Conservation (phyloP, 2,329 filamentous ascomycete genomes). For the Rugonectria rugulosa region DNA sequence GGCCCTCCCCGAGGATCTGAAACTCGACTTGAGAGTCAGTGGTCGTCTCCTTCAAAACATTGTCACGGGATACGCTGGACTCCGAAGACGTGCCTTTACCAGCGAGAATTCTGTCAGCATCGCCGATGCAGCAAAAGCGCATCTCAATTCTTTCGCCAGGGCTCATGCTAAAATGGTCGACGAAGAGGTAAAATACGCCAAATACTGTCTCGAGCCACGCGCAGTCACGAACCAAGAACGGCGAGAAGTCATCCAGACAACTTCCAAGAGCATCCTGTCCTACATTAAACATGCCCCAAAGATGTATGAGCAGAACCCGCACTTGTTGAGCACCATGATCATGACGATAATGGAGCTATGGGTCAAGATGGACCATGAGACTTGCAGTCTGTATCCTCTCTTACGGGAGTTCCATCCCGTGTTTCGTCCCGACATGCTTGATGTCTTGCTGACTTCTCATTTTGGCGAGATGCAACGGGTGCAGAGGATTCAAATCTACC, state of each 20-base stretch:
- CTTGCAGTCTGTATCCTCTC: conserved; percentile 30
- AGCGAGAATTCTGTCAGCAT: conserved; percentile 14
- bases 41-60: conserved; percentile 19
- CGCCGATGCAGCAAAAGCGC: conserved; percentile 28
- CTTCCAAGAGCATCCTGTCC: conserved; percentile 9
- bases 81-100: not conserved
- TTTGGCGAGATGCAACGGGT: conserved; percentile 30
- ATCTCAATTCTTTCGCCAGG: conserved; percentile 23
- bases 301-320: conserved; percentile 24
- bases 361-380: conserved; percentile 30
- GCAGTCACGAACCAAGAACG: not conserved
- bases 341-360: conserved; percentile 36
- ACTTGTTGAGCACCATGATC: conserved; percentile 33
- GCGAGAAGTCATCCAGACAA: conserved; percentile 1
- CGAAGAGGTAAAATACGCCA: conserved; percentile 8
- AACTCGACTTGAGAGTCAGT: conserved; percentile 29
- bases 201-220: conserved; percentile 14
- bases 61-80: conserved; percentile 20
- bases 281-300: conserved; percentile 21
- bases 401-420: conserved; percentile 32
- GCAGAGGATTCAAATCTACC: conserved; percentile 30
- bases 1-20: conserved; percentile 25
- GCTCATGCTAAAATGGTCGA: conserved; percentile 26
- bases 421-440: conserved; percentile 34
- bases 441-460: conserved; percentile 25